Base-by-base conservation (phyloP, 129 eudicot genomes). In the sunflower (Helianthus annuus) region DNA sequence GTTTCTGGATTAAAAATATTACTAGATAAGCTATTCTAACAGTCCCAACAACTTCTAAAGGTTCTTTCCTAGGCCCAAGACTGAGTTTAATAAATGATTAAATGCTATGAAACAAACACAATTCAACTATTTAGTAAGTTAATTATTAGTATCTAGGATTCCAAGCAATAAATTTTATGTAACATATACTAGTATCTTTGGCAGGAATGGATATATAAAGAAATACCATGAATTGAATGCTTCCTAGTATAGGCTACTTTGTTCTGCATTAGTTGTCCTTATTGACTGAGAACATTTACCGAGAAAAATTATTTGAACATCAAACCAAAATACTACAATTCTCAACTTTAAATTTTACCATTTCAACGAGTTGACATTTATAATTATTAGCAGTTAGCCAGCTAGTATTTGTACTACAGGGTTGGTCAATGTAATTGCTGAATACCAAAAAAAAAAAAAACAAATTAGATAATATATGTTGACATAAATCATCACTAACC, bases 261-360 rank as follows among this genome's bases (percentile, higher is more conserved):
- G 38, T 15, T 72, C 59, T 46, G 12, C 69, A 46, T 49, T 27
- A 68, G 13, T 45, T 59, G 67, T 44, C 65, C 64, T 44, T 32
- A 9, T 40, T 45, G 4, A 42, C 24, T 7, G 22, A 12, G 66
- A 22, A 57, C 55, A 42, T 42, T 53, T 40, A 11, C 51, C 51
- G 7, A 54, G 36, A 53, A 10, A 38, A 34, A 70, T 2, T 38
- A 39, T 69, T 52, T 39, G 13, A 38, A 48, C 48, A 52, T 46
- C 53, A 69, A 34, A 69, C 7, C 62, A 38, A 48, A 48, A 12
- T 48, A 63, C 64, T 4, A 68, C 10, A 68, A 15, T n/a, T 51
- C 46, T 14, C 10, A 52, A 15, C 48, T 2, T 69, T 34, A 10
- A 52, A 69, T 36, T 49, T 51, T 52, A 52, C 29, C 12, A 69